These are phyloP conservation scores for Linnemannia hyalina DNA, from an alignment of 192 early-diverging fungal genomes.

Conservation along the genomic window DNA sequence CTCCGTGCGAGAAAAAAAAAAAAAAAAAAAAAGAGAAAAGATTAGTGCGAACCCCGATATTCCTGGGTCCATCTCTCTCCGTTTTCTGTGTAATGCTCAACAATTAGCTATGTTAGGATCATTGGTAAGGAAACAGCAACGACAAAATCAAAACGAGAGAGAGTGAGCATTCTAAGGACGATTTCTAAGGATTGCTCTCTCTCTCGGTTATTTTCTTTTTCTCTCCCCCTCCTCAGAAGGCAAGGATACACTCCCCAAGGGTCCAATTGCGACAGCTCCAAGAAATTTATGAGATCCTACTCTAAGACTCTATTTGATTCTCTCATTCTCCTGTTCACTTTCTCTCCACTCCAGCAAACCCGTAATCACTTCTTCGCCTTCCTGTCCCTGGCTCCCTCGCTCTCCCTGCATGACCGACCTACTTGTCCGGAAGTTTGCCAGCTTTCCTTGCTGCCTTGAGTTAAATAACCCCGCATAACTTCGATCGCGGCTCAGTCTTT, in stretches of 20 bases:
- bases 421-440: too few species aligned
- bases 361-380: not conserved
- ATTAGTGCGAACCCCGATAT: not conserved
- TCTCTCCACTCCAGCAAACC: not conserved
- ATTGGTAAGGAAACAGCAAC: not conserved
- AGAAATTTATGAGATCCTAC: not conserved
- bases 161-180: constrained; percentile 1
- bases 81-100: too few species aligned
- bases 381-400: not conserved
- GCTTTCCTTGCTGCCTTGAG: too few species aligned
- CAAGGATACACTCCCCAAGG: not conserved
- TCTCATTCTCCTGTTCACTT: too few species aligned
- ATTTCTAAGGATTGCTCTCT: not conserved
- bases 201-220: not conserved
- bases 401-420: not conserved
- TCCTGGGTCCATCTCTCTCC: too few species aligned
- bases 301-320: not conserved
- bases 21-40: not conserved
- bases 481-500: too few species aligned
- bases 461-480: too few species aligned
- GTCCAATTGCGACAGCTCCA: not conserved
- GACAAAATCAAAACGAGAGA: not conserved
- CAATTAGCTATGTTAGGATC: not conserved
- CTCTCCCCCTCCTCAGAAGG: not conserved
- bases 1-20: not conserved